These are phyloP conservation scores for Saussurea involucrata DNA, from an alignment of 129 eudicot genomes.

Conservation along the genomic window DNA sequence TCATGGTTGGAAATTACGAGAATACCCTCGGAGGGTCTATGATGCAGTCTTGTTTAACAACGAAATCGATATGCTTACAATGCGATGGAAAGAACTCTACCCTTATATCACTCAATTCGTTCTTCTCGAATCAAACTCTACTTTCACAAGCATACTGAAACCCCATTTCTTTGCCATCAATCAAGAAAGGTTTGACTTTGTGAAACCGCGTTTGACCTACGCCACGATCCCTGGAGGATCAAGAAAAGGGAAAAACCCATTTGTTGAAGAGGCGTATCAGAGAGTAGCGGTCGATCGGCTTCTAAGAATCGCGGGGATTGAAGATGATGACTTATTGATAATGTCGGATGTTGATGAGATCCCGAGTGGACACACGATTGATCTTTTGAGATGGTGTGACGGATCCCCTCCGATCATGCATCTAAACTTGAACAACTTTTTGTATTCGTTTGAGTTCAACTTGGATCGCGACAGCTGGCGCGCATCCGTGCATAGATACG, in stretches of 20 bases:
- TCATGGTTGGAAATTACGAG: slow-evolving; percentile 63
- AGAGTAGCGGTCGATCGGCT: slow-evolving; percentile 54
- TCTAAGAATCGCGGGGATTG: slow-evolving; percentile 49
- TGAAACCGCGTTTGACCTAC: slow-evolving; percentile 53
- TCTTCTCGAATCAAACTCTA: slow-evolving; percentile 61
- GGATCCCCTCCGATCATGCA: slow-evolving; percentile 46
- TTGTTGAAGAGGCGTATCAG: slow-evolving; percentile 61
- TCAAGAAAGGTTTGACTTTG: slow-evolving; percentile 37
- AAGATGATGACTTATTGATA: slow-evolving; percentile 50
- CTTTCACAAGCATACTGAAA: slow-evolving; percentile 49
- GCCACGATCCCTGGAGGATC: slow-evolving; percentile 56
- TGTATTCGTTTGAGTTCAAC: slow-evolving; percentile 57
- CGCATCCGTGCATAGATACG: slow-evolving; percentile 51
- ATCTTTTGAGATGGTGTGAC: slow-evolving; percentile 60
- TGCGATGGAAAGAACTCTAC: slow-evolving; percentile 61
- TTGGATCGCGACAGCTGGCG: slow-evolving; percentile 46
- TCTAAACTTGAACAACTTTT: slow-evolving; percentile 41
- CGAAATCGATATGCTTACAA: slow-evolving; percentile 62
- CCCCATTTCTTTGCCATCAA: slow-evolving; percentile 44
- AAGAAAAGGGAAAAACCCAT: slow-evolving; percentile 44
- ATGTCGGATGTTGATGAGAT: slow-evolving; percentile 56
- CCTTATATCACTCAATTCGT: slow-evolving; percentile 58
- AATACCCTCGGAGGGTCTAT: slow-evolving; percentile 62
- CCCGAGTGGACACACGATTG: slow-evolving; percentile 54
- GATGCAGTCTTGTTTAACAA: slow-evolving; percentile 63